These are phyloP conservation scores for Umbelopsis sp. DNA, from an alignment of 192 early-diverging fungal genomes.

Conservation along the genomic window DNA sequence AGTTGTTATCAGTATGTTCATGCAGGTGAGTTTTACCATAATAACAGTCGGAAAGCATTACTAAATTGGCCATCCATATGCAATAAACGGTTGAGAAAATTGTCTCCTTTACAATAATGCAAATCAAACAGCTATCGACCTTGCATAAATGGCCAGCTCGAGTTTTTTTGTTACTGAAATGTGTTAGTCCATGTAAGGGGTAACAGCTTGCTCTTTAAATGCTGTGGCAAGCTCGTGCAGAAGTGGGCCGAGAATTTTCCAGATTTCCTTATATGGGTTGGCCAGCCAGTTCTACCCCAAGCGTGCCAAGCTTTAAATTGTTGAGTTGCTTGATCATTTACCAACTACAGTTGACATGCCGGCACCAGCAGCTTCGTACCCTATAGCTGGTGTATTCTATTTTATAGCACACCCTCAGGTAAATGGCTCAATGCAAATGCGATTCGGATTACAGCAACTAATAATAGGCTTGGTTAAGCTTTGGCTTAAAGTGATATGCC, in stretches of 20 bases:
- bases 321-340: background rate
- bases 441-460: background rate
- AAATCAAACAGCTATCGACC: too few species aligned
- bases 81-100: too few species aligned
- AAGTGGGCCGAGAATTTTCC: background rate
- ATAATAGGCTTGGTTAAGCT: slow-evolving; percentile 27
- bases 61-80: too few species aligned
- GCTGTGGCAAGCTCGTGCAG: background rate
- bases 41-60: too few species aligned
- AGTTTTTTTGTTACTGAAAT: too few species aligned
- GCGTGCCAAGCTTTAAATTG: background rate
- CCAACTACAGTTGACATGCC: background rate
- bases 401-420: slow-evolving; percentile 49
- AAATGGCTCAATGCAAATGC: background rate
- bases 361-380: slow-evolving; percentile 30
- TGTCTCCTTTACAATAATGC: too few species aligned
- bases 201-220: too few species aligned
- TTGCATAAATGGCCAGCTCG: too few species aligned
- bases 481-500: slow-evolving; percentile 54
- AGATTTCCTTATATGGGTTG: slow-evolving; percentile 2
- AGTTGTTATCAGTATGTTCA: too few species aligned
- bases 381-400: slow-evolving; percentile 42
- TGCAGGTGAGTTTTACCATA: too few species aligned
- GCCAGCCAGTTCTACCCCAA: too few species aligned
- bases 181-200: too few species aligned